A percentile compares a stretch with the other conserved stretches of the same genome.
phyloP scores from a whole-genome alignment of 2,329 filamentous ascomycete species.

The Aureobasidium leucospermi region DNA sequence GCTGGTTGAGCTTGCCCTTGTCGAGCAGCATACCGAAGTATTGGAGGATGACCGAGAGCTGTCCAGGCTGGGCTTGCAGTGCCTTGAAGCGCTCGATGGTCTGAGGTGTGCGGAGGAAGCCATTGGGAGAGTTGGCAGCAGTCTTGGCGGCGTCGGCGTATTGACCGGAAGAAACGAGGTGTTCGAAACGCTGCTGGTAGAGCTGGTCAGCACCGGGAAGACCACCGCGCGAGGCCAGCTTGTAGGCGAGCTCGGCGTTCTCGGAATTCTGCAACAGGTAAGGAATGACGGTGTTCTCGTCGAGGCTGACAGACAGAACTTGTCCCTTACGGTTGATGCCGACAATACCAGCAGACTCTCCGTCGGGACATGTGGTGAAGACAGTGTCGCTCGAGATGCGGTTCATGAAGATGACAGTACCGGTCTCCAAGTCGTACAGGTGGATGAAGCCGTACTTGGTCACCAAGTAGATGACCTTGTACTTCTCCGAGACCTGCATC shows the following conservation, averaged over 20 bases:
- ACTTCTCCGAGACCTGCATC: slow-evolving; percentile 94
- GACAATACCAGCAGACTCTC: slow-evolving; percentile 77
- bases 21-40: slow-evolving; percentile 97
- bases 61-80: slow-evolving; percentile 69
- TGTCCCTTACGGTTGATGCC: slow-evolving; percentile 97
- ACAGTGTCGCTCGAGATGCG: slow-evolving; percentile 98
- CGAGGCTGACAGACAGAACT: slow-evolving; percentile 86
- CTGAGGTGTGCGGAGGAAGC: slow-evolving; percentile 87
- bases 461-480: slow-evolving; percentile 92
- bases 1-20: slow-evolving; percentile 85
- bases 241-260: slow-evolving; percentile 87
- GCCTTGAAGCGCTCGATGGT: slow-evolving; percentile 96
- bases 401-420: slow-evolving; percentile 98
- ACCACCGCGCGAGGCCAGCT: slow-evolving; percentile 88
- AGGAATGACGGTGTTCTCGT: slow-evolving; percentile 83
- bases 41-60: slow-evolving; percentile 90
- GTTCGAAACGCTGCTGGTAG: slow-evolving; percentile 88
- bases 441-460: slow-evolving; percentile 99
- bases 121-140: slow-evolving; percentile 90
- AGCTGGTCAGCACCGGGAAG: slow-evolving; percentile 90
- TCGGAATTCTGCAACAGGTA: slow-evolving; percentile 96
- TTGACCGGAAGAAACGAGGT: slow-evolving; percentile 70
- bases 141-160: slow-evolving; percentile 89
- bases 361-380: slow-evolving; percentile 84
- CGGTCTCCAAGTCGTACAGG: slow-evolving; percentile 94